A percentile compares a stretch with the other conserved stretches of the same genome.
Evolutionary conservation across 257 asterid genomes (phyloP).

Genomic region (Gentiana dahurica): DNA sequence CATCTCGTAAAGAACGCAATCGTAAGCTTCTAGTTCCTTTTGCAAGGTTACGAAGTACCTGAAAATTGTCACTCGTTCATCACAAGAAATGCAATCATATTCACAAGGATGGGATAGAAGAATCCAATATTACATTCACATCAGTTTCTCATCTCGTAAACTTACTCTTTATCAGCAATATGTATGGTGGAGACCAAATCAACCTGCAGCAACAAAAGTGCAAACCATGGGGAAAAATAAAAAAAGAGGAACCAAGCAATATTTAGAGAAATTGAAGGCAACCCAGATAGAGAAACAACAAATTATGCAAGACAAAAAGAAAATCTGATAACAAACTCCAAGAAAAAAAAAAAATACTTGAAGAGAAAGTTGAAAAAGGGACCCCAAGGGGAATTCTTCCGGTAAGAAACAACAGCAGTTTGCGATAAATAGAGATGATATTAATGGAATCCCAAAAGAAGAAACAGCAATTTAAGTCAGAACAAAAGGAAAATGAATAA

Average conservation of each 20-base stretch:
- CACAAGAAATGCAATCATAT: not conserved
- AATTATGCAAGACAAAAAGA: not conserved
- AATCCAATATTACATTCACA: not conserved
- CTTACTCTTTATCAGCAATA: constrained; percentile 97
- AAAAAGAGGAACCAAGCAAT: not conserved
- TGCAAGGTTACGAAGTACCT: constrained; percentile 80
- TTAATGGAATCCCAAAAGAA: not conserved
- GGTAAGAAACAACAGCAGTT: not conserved
- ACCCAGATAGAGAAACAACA: not conserved
- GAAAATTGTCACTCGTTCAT: not conserved
- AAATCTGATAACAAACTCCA: not conserved
- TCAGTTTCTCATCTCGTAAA: constrained; percentile 9
- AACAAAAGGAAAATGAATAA: constrained; percentile 22
- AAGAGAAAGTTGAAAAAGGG: constrained; percentile 72
- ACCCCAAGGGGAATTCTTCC: constrained; percentile 1
- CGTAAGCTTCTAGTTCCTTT: constrained; percentile 56
- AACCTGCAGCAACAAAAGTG: constrained; percentile 37
- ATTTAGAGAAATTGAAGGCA: not conserved
- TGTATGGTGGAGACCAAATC: constrained; percentile 97
- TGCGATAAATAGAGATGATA: not conserved
- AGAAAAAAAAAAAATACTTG: constrained; percentile 25
- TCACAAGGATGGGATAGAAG: not conserved
- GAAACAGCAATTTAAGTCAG: not conserved
- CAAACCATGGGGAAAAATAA: not conserved
- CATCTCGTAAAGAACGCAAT: constrained; percentile 97